These are phyloP conservation scores for Hypericum androsaemum DNA, from an alignment of 345 rosid species.

Conservation along the genomic window DNA sequence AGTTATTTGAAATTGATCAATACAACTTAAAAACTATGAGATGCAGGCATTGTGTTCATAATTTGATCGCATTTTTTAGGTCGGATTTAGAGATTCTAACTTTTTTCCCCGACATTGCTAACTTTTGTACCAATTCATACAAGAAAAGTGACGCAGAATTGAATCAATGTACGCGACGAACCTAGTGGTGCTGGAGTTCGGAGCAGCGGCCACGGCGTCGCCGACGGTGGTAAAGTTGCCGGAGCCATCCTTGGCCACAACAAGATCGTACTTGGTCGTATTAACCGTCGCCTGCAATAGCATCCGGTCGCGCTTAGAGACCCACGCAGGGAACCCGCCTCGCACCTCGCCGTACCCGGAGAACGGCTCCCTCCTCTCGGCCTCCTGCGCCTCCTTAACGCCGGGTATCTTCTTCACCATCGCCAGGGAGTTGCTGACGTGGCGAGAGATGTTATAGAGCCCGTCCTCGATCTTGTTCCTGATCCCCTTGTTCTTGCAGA, in stretches of 20 bases:
- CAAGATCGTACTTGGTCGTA: constrained; percentile 30
- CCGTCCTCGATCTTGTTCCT: constrained; percentile 32
- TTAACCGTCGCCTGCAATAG: constrained; percentile 31
- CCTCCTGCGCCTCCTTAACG: constrained; percentile 3
- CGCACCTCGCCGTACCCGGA: constrained; percentile 29
- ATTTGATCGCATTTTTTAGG: too few relatives aligned
- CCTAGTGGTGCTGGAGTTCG: constrained; percentile 64
- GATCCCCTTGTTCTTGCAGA: constrained; percentile 22
- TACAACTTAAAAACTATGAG: too few relatives aligned
- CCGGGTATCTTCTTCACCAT: constrained; percentile 56
- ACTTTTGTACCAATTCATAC: too few relatives aligned
- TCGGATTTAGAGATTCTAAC: too few relatives aligned
- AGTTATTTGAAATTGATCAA: too few relatives aligned
- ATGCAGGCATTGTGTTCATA: too few relatives aligned
- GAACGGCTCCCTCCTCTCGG: constrained; percentile 20
- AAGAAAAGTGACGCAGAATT: too few relatives aligned
- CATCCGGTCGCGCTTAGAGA: constrained; percentile 34
- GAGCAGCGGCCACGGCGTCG: constrained; percentile 64
- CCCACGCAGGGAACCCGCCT: constrained; percentile 56
- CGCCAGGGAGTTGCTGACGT: constrained; percentile 50
- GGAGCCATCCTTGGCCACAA: constrained; percentile 65
- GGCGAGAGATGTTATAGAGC: constrained; percentile 47
- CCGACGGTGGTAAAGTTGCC: constrained; percentile 52
- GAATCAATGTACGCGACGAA: not conserved
- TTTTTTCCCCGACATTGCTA: not conserved